Evolutionary conservation across 2,329 filamentous ascomycete species (phyloP).

Genomic region (Fusarium anguioides): DNA sequence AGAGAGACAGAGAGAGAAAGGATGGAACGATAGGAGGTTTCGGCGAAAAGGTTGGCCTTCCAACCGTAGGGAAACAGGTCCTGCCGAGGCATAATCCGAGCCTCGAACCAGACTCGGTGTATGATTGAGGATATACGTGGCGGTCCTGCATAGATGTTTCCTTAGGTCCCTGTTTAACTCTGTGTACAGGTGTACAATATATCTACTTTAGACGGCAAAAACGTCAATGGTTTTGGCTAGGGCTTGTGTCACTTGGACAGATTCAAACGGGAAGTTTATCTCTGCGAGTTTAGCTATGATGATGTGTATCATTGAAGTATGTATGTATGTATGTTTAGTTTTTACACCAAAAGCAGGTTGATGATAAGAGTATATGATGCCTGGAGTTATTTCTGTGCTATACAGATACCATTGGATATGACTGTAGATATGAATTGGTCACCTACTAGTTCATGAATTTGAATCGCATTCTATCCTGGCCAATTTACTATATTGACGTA

Average conservation of each 20-base stretch:
- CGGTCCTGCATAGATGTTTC: constrained; percentile 63
- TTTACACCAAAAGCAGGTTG: not conserved
- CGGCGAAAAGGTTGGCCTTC: constrained; percentile 42
- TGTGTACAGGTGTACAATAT: constrained; percentile 67
- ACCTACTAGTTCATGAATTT: not conserved
- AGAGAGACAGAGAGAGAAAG: constrained; percentile 37
- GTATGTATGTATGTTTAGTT: not conserved
- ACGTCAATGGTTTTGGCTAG: constrained; percentile 37
- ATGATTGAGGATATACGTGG: constrained; percentile 55
- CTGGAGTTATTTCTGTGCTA: not conserved
- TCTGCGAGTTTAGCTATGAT: not conserved
- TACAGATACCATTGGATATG: not conserved
- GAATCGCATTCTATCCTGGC: not conserved
- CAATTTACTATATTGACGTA: constrained; percentile 27
- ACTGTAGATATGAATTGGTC: not conserved
- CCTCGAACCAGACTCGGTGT: constrained; percentile 50
- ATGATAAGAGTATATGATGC: constrained; percentile 1
- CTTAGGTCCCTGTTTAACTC: constrained; percentile 57
- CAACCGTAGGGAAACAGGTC: constrained; percentile 41
- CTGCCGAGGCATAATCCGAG: constrained; percentile 45
- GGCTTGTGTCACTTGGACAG: constrained; percentile 16
- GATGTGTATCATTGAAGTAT: constrained; percentile 12
- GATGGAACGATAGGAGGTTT: constrained; percentile 42
- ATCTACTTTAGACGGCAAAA: constrained; percentile 59
- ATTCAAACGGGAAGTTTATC: not conserved